These are phyloP conservation scores for Paramyrothecium sp. DNA, from an alignment of 2,329 filamentous ascomycete genomes.

Conservation along the genomic window DNA sequence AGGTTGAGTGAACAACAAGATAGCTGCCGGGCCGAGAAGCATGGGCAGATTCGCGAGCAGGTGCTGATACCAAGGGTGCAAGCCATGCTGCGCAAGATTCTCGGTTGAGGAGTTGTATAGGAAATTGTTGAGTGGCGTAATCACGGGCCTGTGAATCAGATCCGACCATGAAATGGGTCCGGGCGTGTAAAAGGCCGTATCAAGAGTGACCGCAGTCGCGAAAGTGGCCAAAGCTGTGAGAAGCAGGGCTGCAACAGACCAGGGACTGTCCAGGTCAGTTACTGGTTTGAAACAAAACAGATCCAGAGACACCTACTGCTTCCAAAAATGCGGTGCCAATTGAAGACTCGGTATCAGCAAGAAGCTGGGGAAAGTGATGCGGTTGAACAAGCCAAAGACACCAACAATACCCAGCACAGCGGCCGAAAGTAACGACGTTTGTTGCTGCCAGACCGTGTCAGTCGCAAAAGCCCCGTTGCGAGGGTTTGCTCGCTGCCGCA, in stretches of 20 bases:
- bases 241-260: constrained; percentile 61
- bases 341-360: constrained; percentile 79
- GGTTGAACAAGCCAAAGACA: constrained; percentile 89
- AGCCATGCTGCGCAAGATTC: constrained; percentile 72
- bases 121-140: constrained; percentile 78
- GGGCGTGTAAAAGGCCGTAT: constrained; percentile 79
- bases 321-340: constrained; percentile 80
- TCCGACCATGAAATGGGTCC: constrained; percentile 63
- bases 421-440: constrained; percentile 73
- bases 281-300: constrained; percentile 6
- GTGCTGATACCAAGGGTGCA: constrained; percentile 80
- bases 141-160: constrained; percentile 62
- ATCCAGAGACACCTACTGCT: constrained; percentile 58
- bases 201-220: constrained; percentile 72
- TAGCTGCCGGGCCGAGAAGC: constrained; percentile 67
- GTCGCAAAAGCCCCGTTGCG: constrained; percentile 11
- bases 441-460: constrained; percentile 52
- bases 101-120: constrained; percentile 68
- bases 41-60: constrained; percentile 67
- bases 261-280: constrained; percentile 42
- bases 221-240: constrained; percentile 66
- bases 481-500: constrained; percentile 2
- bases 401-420: constrained; percentile 76
- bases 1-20: constrained; percentile 58
- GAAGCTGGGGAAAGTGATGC: constrained; percentile 96